Conservation (phyloP, 78 protist genomes). For the Speleostelium caveatum region DNA sequence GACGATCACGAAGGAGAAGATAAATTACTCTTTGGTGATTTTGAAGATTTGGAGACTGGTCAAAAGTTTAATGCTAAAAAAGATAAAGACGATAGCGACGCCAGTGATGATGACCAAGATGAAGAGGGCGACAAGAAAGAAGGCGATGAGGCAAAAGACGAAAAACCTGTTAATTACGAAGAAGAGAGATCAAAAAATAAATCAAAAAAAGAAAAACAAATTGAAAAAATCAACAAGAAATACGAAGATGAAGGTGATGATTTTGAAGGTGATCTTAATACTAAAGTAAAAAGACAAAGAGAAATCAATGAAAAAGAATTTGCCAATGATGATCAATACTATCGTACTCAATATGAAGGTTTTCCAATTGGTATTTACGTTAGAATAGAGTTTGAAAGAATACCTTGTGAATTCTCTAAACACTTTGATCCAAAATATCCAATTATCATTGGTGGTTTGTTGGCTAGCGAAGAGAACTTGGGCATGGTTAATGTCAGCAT, state of each 20-base stretch:
- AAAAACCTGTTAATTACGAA: slow-evolving; percentile 24
- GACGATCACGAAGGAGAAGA: slow-evolving; percentile 54
- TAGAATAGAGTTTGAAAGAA: slow-evolving; percentile 88
- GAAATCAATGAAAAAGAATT: slow-evolving; percentile 83
- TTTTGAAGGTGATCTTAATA: slow-evolving; percentile 54
- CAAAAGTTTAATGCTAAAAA: slow-evolving; percentile 19
- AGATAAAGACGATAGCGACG: background rate
- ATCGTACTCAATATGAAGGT: slow-evolving; percentile 70
- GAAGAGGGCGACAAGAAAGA: slow-evolving; percentile 45
- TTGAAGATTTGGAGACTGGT: slow-evolving; percentile 94
- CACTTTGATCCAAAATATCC: slow-evolving; percentile 94
- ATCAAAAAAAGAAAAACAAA: slow-evolving; percentile 36
- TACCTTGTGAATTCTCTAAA: slow-evolving; percentile 96
- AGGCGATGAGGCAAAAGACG: slow-evolving; percentile 43
- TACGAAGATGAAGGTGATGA: slow-evolving; percentile 58
- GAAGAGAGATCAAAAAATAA: slow-evolving; percentile 27
- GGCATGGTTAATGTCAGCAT: slow-evolving; percentile 93
- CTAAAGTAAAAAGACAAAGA: slow-evolving; percentile 38
- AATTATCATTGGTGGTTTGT: slow-evolving; percentile 96
- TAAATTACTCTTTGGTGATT: slow-evolving; percentile 86
- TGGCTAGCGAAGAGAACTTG: slow-evolving; percentile 88
- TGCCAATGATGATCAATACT: slow-evolving; percentile 73
- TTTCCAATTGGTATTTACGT: slow-evolving; percentile 95
- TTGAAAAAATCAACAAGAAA: slow-evolving; percentile 51
- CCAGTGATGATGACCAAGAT: slow-evolving; percentile 1